Conservation (phyloP, 768 basidiomycete genomes). For the Xerocomellus intermedius region DNA sequence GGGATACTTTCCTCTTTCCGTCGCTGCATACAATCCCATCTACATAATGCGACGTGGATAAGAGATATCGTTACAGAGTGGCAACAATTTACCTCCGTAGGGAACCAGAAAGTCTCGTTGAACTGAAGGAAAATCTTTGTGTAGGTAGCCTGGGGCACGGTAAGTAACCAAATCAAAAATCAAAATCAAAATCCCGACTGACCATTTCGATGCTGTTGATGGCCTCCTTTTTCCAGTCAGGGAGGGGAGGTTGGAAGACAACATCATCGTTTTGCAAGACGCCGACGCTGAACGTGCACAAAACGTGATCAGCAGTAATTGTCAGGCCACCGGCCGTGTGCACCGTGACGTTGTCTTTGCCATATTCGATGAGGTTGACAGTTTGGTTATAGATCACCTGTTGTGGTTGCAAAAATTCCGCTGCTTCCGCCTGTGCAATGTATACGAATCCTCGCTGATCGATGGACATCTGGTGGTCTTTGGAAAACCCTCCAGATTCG, state of each 20-base stretch:
- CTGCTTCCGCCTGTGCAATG: slow-evolving; percentile 55
- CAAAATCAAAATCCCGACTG: background rate
- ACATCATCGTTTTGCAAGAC: slow-evolving; percentile 66
- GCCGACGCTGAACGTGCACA: slow-evolving; percentile 68
- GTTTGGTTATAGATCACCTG: slow-evolving; percentile 52
- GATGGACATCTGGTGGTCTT: slow-evolving; percentile 50
- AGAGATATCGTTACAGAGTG: background rate
- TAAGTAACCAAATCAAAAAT: background rate
- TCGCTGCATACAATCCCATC: slow-evolving; percentile 55
- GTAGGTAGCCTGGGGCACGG: slow-evolving; percentile 44
- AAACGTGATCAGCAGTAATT: slow-evolving; percentile 52
- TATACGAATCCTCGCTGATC: slow-evolving; percentile 65
- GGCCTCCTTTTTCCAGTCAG: slow-evolving; percentile 60
- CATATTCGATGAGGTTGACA: slow-evolving; percentile 48
- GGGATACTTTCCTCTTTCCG: slow-evolving; percentile 58
- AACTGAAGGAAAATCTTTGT: slow-evolving; percentile 71
- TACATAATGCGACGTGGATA: background rate
- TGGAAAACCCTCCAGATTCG: slow-evolving; percentile 56
- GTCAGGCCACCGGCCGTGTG: slow-evolving; percentile 41
- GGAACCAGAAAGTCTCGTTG: slow-evolving; percentile 58
- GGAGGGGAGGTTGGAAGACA: slow-evolving; percentile 50
- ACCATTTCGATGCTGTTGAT: slow-evolving; percentile 64
- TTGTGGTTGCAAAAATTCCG: slow-evolving; percentile 44
- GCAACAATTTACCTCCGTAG: slow-evolving; percentile 36
- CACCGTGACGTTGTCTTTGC: slow-evolving; percentile 48